Evolutionary conservation across 371 early-diverging fungal species (phyloP).

Genomic region (Blakeslea trispora): DNA sequence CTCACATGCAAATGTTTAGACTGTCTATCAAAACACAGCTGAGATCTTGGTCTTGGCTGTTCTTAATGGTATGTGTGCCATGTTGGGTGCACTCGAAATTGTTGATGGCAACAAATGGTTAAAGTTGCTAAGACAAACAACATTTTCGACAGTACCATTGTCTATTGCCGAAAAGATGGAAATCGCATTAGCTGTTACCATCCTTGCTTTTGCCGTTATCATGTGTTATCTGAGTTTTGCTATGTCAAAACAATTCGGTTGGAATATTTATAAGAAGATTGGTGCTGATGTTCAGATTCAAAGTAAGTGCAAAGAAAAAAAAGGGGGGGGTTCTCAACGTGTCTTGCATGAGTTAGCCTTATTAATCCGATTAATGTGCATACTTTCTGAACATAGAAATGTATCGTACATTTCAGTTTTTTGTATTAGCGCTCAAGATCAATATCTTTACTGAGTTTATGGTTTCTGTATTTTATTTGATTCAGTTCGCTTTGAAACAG

Average conservation of each 20-base stretch:
- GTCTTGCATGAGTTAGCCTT: no score
- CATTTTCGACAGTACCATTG: constrained; percentile 24
- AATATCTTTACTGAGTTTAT: constrained; percentile 50
- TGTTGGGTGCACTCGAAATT: constrained; percentile 47
- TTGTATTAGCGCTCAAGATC: constrained; percentile 49
- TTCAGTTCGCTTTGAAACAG: constrained; percentile 35
- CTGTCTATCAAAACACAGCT: constrained; percentile 46
- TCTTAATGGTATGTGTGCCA: constrained; percentile 45
- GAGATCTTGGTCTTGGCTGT: constrained; percentile 46
- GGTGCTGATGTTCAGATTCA: constrained; percentile 39
- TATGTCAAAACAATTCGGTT: constrained; percentile 43
- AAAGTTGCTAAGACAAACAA: constrained; percentile 16
- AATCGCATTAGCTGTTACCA: constrained; percentile 38
- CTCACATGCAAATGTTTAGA: constrained; percentile 27
- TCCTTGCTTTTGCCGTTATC: constrained; percentile 31
- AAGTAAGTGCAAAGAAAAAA: constrained; percentile 9
- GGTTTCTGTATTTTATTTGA: constrained; percentile 48
- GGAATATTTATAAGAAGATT: constrained; percentile 44
- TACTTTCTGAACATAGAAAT: constrained; percentile 28
- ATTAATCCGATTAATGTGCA: neutral
- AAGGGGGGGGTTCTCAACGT: no score
- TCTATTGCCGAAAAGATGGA: constrained; percentile 43
- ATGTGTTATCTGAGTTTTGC: constrained; percentile 36
- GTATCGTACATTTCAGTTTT: constrained; percentile 53
- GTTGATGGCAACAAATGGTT: constrained; percentile 52